Base-by-base conservation (phyloP, 306 rosid genomes). In the Sesbania bispinosa region DNA sequence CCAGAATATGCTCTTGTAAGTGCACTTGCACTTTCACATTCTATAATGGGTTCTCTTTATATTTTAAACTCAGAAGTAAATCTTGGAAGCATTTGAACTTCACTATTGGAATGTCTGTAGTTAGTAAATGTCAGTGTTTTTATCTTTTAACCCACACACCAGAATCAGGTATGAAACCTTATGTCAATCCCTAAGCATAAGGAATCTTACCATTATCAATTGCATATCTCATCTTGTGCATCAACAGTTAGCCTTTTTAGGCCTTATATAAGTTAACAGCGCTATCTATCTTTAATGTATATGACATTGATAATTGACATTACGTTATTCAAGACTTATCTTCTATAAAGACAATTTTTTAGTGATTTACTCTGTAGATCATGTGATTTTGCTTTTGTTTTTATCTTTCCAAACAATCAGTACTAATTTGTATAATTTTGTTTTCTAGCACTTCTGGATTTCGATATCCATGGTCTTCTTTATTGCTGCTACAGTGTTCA, bases 381-480 rank as follows among this genome's bases (percentile, higher is more conserved):
- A 63, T 54, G 46, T 71, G 46, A 36, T 65, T 48, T 45, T 71
- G 10, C 50, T 9, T 71, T 10, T 50, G 5, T 13, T 45, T 42
- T 48, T 52, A 16, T 71, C 69, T 62, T 38, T 65, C 38, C 14
- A 32, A 47, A 55, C 2, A 46, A 54, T 55, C 19, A 11, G 43
- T 80, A 66, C 83, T 82, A 15, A 83, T 51, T 73, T 45, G 45
- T 61, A 11, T 39, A 10, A 57, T 76, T 73, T 43, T 83, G 74
- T 46, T 75, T 78, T 84, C 70, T 76, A 94, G 98, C 98, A 94
- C 85, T 94, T 94, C 90, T 94, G 98, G 98, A 90, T 93, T 67
- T 86, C 98, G 33, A 94, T 94, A 71, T 86, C 98, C 80, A 94
- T 94, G 98, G 97, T 94, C 80, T 90, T 94, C 95, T 82, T 90